Evolutionary conservation across 805 yeast species (phyloP), one percentile per base, ranked within the genome.

Genomic region (Candida krabiensis): DNA sequence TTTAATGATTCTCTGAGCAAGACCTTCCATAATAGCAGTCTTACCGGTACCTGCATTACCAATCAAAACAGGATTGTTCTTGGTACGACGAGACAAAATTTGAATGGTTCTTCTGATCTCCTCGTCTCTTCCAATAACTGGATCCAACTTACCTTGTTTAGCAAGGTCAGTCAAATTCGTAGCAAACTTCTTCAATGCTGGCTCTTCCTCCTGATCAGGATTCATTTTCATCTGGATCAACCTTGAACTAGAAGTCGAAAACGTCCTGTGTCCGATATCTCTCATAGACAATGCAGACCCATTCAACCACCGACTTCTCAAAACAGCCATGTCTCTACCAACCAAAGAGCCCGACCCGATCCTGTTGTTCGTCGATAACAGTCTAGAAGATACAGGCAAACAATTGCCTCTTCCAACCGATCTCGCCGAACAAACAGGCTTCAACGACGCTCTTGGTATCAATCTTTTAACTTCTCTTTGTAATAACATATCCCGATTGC

Each of bases 41-140:
- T 91, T 91, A 67, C 99, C 99, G 0, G 96, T 95, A 66, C 99
- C 99, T 1, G 99, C 99, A 50, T 86, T 80, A 46, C 99, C 99
- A 28, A 93, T 89, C 38, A 91, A 63, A 1, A 93, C 96, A 0
- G 99, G 99, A 56, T 91, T 91, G 61, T 93, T 93, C 63, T 91
- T 91, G 1, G 97, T 89, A 60, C 98, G 73, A 51, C 99, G 71
- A 1, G 96, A 87, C 30, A 91, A 66, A 33, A 91, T 90, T 60
- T 91, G 98, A 40, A 91, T 83, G 0, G 98, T 91, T 42, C 99
- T 71, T 41, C 91, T 75, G 40, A 91, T 93, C 58, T 93, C 98
- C 46, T 90, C 96, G 55, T 93, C 98, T 46, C 98, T 73, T 3
- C 99, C 99, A 54, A 91, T 93, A 16, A 93, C 98, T 0, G 99